phyloP scores from a whole-genome alignment of 768 basidiomycete species.

The Cantharellus cinnabarinus region DNA sequence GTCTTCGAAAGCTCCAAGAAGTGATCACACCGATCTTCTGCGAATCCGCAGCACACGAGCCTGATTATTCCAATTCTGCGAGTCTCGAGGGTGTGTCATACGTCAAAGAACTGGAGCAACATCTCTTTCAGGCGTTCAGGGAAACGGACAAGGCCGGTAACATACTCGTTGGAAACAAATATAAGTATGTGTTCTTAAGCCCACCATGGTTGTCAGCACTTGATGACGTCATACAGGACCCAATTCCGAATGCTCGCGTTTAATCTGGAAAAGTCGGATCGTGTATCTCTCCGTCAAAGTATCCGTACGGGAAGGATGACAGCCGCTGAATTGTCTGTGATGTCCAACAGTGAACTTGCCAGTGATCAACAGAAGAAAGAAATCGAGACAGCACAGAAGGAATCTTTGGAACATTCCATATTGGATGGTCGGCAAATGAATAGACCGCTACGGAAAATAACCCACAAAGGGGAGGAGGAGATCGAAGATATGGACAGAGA shows the following conservation, averaged over 20 bases:
- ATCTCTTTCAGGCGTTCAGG: conserved; percentile 51
- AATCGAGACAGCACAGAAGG: conserved; percentile 63
- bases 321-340: conserved; percentile 52
- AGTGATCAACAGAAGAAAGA: conserved; percentile 71
- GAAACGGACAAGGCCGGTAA: conserved; percentile 57
- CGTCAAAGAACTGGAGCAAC: conserved; percentile 51
- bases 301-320: conserved; percentile 48
- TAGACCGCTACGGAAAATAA: conserved; percentile 49
- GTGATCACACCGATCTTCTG: conserved; percentile 50
- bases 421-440: conserved; percentile 40
- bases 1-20: conserved; percentile 53
- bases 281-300: conserved; percentile 55
- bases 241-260: conserved; percentile 80
- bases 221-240: conserved; percentile 29
- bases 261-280: conserved; percentile 69
- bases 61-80: conserved; percentile 20
- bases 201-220: neutral
- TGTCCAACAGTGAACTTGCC: conserved; percentile 78
- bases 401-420: conserved; percentile 70
- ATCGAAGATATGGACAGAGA: conserved; percentile 30
- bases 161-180: conserved; percentile 46
- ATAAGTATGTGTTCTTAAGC: conserved; percentile 37
- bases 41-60: conserved; percentile 12
- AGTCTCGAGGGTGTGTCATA: conserved; percentile 16
- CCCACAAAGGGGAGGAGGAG: conserved; percentile 82